Evolutionary conservation across 305 asterid genomes (phyloP), one percentile per base, ranked within the genome.

Genomic region (Fraxinus platypoda): DNA sequence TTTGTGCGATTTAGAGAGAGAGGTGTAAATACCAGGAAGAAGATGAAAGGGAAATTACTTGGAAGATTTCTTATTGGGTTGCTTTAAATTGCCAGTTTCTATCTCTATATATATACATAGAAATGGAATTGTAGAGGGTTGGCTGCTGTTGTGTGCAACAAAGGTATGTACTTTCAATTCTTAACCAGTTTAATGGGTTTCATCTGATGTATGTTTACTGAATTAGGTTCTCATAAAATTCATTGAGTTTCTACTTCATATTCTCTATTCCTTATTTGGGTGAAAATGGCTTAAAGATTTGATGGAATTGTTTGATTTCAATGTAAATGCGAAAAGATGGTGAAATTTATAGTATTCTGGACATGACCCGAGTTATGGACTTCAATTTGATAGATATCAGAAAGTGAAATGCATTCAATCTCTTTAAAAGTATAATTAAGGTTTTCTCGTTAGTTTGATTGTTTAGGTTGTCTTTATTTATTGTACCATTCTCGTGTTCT

Each of bases 191-290:
- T 80, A 0, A 34, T 71, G 81, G 30, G 41, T 57, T 80, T 82
- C 75, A 79, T 87, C 79, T 80, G 92, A 82, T 89, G 88, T 79
- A 78, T 72, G 75, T 77, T 33, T 74, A 38, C 75, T 75, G 74
- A 77, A 33, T 49, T 77, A 62, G 74, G 85, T 70, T 68, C 12
- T 64, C 4, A 82, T 82, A 74, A 81, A 57, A 74, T 81, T 83
- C 37, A 71, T 15, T 1, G 21, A 12, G 28, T 7, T 25, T 28
- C 38, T 26, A 26, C 19, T 68, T 68, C 19, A 26, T 68, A 68
- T 33, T 75, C 54, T 68, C n/a, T 66, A 41, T 34, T 41, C 35
- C 31, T 66, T 3, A 43, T 66, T 71, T 70, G 9, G 77, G 72
- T 77, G 46, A 62, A 35, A 34, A 26, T 73, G 84, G 30, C 31